Conservation (phyloP, 2,329 filamentous ascomycete genomes). For the Neofusicoccum umdonicola region DNA sequence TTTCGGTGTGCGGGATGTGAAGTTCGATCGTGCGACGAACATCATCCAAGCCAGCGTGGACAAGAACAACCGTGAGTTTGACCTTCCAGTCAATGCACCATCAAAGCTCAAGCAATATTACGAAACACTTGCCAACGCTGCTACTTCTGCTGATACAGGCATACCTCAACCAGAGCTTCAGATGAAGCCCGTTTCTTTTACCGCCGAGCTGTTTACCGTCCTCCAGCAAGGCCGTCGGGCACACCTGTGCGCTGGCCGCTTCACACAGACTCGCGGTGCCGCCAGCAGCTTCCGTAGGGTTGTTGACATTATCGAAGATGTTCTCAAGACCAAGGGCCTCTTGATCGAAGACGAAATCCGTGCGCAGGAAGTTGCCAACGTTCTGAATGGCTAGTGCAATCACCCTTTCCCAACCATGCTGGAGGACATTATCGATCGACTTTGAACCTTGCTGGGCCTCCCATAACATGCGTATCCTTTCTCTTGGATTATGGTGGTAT, state of each 20-base stretch:
- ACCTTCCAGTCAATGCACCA: not conserved
- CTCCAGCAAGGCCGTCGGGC: conserved; percentile 79
- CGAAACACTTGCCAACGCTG: not conserved
- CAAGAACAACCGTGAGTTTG: conserved; percentile 70
- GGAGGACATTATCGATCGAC: not conserved
- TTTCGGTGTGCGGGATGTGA: conserved; percentile 77
- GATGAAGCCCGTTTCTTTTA: conserved; percentile 85
- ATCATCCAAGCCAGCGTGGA: conserved; percentile 77
- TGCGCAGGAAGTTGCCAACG: not conserved
- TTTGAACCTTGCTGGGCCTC: not conserved
- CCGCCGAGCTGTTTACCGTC: conserved; percentile 82
- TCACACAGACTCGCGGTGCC: conserved; percentile 88
- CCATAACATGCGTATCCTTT: not conserved
- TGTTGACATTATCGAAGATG: conserved; percentile 69
- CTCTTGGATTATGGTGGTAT: not conserved
- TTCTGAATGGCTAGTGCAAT: not conserved
- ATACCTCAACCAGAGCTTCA: conserved; percentile 60
- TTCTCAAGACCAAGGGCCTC: conserved; percentile 64
- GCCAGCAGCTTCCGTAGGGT: conserved; percentile 85
- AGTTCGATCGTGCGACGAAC: conserved; percentile 74
- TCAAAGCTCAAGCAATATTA: not conserved
- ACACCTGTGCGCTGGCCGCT: conserved; percentile 75
- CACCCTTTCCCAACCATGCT: not conserved
- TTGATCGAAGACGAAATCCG: conserved; percentile 57
- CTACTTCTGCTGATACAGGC: not conserved